Base-by-base conservation (phyloP, 1,284 basidiomycete species). In the Rhodotorula sp. region DNA sequence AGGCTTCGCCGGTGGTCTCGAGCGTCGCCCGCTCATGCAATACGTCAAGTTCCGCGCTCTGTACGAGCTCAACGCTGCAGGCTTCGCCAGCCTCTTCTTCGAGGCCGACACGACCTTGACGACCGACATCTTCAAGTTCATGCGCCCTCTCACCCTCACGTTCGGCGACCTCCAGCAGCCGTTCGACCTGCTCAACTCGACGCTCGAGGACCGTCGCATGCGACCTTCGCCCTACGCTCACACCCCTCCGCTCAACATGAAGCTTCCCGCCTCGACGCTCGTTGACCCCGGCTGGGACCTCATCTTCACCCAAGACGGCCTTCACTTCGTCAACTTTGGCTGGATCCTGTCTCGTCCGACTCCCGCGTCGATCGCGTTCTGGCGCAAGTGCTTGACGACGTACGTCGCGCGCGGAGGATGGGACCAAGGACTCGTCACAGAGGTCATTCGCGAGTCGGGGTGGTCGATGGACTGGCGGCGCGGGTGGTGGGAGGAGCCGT, bases 371-470 rank as follows among this genome's bases (percentile, higher is more conserved):
- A n/a, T 34, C 19, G 19, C 36, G 9, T 55, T 55, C 54, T 55
- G 54, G 54, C 34, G 54, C 6, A 39, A 19, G 20, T 36, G 32
- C 32, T n/a, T 55, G 19, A 24, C 22, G 34, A 32, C 24, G 34
- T 55, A 55, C 54, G 54, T 55, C 54, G 54, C 54, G 54, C 54
- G 54, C 10, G 54, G 54, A 3, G 54, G 54, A 20, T 55, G 54
- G 54, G 54, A 55, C 54, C 54, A 55, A n/a, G 54, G 24, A 5
- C 22, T 32, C 24, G 54, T 55, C 22, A n/a, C 54, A 11, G 22
- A 55, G 34, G 24, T 24, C 11, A 39, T 55, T 34, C 20, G n/a
- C 22, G 32, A n/a, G 34, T 34, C 24, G 22, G 54, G 54, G 10
- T 55, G 54, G 54, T n/a, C 30, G 30, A 9, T n/a, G 54, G 9